Evolutionary conservation across 345 rosid genomes (phyloP).

Genomic region (Durio zibethinus): DNA sequence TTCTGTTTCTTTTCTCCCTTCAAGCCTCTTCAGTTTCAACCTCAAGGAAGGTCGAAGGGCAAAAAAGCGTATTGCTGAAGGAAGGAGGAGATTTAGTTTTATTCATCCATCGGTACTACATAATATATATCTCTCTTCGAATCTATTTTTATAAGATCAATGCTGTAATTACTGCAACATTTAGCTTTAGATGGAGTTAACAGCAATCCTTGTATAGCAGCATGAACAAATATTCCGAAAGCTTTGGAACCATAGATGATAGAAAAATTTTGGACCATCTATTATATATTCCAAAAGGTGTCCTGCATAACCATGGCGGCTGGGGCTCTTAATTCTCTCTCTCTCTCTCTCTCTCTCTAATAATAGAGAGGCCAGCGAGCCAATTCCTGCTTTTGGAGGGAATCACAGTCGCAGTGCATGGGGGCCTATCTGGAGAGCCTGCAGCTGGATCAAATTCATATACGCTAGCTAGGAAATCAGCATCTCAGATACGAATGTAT

Average conservation of each 20-base stretch:
- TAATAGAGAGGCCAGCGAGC: constrained; percentile 36
- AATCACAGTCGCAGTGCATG: constrained; percentile 30
- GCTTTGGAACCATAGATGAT: neutral
- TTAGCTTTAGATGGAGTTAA: neutral
- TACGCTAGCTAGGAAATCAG: constrained; percentile 20
- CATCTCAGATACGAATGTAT: constrained; percentile 15
- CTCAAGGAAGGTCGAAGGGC: neutral
- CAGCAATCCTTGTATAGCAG: neutral
- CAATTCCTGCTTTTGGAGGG: constrained; percentile 39
- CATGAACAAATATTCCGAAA: neutral
- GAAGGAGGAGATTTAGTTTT: too few relatives aligned
- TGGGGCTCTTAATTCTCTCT: too few relatives aligned
- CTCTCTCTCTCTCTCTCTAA: constrained; percentile 26
- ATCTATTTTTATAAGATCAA: too few relatives aligned
- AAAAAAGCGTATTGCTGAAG: neutral
- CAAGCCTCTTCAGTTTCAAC: neutral
- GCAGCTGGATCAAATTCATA: constrained; percentile 20
- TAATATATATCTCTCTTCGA: neutral
- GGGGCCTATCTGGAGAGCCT: constrained; percentile 20
- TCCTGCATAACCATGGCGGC: neutral
- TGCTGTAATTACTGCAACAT: neutral
- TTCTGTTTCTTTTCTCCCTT: neutral
- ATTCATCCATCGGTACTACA: too few relatives aligned
- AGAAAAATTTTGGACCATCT: neutral
- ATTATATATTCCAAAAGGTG: neutral